A percentile compares a stretch with the other conserved stretches of the same genome.
phyloP scores from a whole-genome alignment of 352 stramenopile genomes.

The Phytophthora podocarpi region DNA sequence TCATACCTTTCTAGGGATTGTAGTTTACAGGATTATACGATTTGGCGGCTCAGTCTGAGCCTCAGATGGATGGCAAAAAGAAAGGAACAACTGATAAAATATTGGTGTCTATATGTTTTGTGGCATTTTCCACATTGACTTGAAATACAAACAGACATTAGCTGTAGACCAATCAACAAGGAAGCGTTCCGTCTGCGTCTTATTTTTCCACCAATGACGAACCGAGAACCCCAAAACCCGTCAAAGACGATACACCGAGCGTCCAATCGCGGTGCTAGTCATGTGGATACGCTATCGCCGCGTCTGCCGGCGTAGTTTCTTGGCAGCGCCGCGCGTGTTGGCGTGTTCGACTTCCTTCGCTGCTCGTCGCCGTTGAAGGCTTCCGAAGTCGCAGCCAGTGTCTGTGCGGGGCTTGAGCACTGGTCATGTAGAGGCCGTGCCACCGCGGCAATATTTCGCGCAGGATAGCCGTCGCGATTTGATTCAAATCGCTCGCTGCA shows the following conservation, averaged over 20 bases:
- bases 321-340: not conserved
- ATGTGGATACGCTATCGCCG: conserved; percentile 15
- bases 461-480: conserved; percentile 24
- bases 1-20: no score
- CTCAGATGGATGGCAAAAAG: no score
- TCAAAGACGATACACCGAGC: not conserved
- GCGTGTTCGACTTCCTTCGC: not conserved
- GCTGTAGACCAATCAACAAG: conserved; percentile 10
- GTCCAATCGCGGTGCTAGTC: conserved; percentile 12
- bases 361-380: no score
- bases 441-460: conserved; percentile 28
- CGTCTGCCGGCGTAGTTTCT: not conserved
- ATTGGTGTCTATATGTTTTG: no score
- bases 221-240: not conserved
- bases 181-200: conserved; percentile 6
- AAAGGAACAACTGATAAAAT: no score
- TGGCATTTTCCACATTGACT: no score
- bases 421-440: conserved; percentile 16
- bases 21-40: no score
- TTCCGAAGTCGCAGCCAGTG: conserved; percentile 2
- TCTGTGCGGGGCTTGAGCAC: not conserved
- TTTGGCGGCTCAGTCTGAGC: no score
- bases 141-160: conserved; percentile 13
- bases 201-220: conserved; percentile 30
- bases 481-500: conserved; percentile 10